Base-by-base conservation (phyloP, 192 early-diverging fungal species). In the Backusella australiensis region DNA sequence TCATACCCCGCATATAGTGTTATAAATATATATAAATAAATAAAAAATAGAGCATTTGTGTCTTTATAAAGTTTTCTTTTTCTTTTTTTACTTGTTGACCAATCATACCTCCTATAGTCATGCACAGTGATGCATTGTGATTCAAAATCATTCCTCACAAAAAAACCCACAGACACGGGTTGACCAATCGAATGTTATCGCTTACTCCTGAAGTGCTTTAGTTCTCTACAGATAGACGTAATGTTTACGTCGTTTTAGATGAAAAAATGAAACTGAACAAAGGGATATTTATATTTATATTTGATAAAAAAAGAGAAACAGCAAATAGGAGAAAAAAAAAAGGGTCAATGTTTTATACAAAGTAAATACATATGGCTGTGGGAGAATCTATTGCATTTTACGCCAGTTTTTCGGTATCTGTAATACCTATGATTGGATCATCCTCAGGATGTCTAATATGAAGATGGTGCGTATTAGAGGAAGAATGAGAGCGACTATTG, bases 1-100 rank as follows among this genome's bases (percentile, higher is more conserved):
- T 75, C n/a, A 75, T 75, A 75, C 74, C 74, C 38, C 19, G 21
- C 34, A 69, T 23, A 4, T 41, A 69, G 8, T 39, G 9, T 14
- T 49, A 17, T 19, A 74, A 29, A 70, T 70, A 26, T n/a, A 41
- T 29, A 17, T 19, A 74, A 29, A 70, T 70, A 26, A 46, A 41
- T 42, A 49, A 71, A 38, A 35, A 26, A 23, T 59, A 59, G 56
- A 63, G 56, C 23, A 59, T 59, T 63, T 63, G 56, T 63, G 56
- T 23, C 56, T 29, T 63, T 14, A 63, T 63, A 59, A 59, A 29
- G 8, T 8, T 9, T 21, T 56, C n/a, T 9, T 53, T 53, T 53
- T 53, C 6, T 53, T 19, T 53, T 53, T 53, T 19, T 52, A n/a
- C n/a, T 15, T 52, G 15, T 59, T 59, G 23, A 26, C 53, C 53